Percentiles rank a stretch among this genome's conserved stretches.
Conservation (phyloP, 179 eudicot species). For the Heliamphora pulchella region DNA sequence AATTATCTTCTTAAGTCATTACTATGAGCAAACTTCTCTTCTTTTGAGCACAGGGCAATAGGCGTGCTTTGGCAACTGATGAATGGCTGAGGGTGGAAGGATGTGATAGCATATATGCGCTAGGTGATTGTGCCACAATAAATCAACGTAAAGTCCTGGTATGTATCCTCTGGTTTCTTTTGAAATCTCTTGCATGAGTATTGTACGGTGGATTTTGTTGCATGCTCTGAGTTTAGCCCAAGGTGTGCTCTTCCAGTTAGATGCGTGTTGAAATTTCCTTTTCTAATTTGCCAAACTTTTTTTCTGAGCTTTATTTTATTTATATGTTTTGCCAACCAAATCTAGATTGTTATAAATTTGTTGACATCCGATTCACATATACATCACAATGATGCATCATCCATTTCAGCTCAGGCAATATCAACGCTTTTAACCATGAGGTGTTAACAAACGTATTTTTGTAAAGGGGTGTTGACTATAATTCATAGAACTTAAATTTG, state of each 20-base stretch:
- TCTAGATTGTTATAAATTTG: not conserved
- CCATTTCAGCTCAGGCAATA: too few relatives aligned
- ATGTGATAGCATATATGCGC: constrained; percentile 47
- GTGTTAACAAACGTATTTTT: not conserved
- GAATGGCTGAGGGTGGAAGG: constrained; percentile 87
- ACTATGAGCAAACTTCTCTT: not conserved
- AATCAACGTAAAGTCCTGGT: constrained; percentile 69
- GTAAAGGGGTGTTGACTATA: not conserved
- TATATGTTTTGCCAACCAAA: not conserved
- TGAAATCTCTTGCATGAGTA: not conserved
- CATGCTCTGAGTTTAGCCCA: not conserved
- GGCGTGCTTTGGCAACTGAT: constrained; percentile 69
- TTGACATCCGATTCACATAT: not conserved
- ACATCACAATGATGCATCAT: not conserved
- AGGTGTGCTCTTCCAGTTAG: not conserved
- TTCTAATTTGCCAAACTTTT: constrained; percentile 1
- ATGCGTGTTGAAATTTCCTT: not conserved
- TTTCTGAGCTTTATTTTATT: not conserved
- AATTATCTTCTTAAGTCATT: not conserved
- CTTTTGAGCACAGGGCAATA: constrained; percentile 31
- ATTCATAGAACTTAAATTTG: too few relatives aligned
- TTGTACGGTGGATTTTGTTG: not conserved
- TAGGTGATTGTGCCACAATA: constrained; percentile 78
- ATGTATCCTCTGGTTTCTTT: constrained; percentile 13
- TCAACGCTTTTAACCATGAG: too few relatives aligned